Evolutionary conservation across 2,329 filamentous ascomycete genomes (phyloP).

Genomic region (Rutstroemia sp.): DNA sequence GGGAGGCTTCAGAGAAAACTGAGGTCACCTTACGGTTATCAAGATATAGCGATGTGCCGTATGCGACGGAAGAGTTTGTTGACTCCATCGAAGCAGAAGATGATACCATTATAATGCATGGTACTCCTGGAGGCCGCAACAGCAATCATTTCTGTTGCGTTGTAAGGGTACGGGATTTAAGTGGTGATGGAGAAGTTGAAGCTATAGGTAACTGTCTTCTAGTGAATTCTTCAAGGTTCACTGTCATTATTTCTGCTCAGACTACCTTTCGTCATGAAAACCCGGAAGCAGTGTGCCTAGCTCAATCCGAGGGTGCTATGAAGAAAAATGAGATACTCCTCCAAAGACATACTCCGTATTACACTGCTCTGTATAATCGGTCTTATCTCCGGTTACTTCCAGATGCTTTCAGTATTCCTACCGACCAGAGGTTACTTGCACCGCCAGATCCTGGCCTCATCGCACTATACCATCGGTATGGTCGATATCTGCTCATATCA

Average conservation of each 20-base stretch:
- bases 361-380: slow-evolving; percentile 28
- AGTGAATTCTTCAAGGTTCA: slow-evolving; percentile 30
- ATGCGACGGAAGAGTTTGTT: slow-evolving; percentile 37
- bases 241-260: slow-evolving; percentile 33
- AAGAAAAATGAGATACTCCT: slow-evolving; percentile 15
- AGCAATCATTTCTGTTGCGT: slow-evolving; percentile 31
- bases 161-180: slow-evolving; percentile 21
- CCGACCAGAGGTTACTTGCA: slow-evolving; percentile 25
- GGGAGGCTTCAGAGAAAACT: slow-evolving; percentile 11
- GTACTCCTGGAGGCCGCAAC: slow-evolving; percentile 31
- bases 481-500: slow-evolving; percentile 34
- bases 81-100: slow-evolving; percentile 30
- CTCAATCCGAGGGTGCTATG: background rate
- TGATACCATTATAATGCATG: slow-evolving; percentile 32
- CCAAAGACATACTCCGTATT: slow-evolving; percentile 31
- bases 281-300: slow-evolving; percentile 11
- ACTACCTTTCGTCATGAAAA: slow-evolving; percentile 32
- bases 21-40: slow-evolving; percentile 29
- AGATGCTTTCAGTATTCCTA: slow-evolving; percentile 19
- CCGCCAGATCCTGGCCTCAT: slow-evolving; percentile 17
- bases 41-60: slow-evolving; percentile 34
- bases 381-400: slow-evolving; percentile 25
- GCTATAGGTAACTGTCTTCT: slow-evolving; percentile 31
- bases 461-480: slow-evolving; percentile 33
- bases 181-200: slow-evolving; percentile 22